Percentiles rank a stretch among this genome's conserved stretches.
These are phyloP conservation scores for Ceriops tagal DNA, from an alignment of 345 rosid species.

Conservation along the genomic window DNA sequence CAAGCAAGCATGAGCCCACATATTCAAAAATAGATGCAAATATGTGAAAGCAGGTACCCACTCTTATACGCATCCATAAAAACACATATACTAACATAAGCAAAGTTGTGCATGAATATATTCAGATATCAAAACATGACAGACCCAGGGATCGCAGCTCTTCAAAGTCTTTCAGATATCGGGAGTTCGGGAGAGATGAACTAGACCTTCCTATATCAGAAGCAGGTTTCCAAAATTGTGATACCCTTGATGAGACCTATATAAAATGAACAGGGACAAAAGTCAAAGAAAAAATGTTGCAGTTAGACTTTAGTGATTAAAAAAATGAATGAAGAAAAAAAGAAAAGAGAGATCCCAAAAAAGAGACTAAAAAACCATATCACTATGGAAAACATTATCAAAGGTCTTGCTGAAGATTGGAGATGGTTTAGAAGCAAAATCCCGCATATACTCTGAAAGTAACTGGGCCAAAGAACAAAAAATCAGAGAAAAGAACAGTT, in stretches of 20 bases:
- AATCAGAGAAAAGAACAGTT: conserved; percentile 20
- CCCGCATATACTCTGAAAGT: conserved; percentile 57
- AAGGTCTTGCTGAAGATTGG: conserved; percentile 60
- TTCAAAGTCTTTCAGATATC: conserved; percentile 92
- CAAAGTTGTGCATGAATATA: neutral
- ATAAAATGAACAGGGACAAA: conserved; percentile 11
- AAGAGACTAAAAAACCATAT: conserved; percentile 46
- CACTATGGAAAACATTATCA: conserved; percentile 62
- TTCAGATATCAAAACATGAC: neutral
- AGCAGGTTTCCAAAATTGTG: conserved; percentile 85
- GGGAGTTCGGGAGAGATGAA: conserved; percentile 60
- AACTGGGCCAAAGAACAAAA: conserved; percentile 42
- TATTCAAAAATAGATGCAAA: neutral
- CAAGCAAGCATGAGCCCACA: neutral
- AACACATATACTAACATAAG: neutral
- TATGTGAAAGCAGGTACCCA: neutral
- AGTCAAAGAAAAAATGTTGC: conserved; percentile 14
- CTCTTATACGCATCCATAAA: neutral
- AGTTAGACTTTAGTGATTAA: conserved; percentile 4
- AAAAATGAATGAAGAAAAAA: neutral
- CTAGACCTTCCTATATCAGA: conserved; percentile 50
- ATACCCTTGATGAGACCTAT: conserved; percentile 66
- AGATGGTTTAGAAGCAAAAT: conserved; percentile 70
- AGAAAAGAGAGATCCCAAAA: neutral
- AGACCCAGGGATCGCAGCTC: conserved; percentile 90